phyloP scores from a whole-genome alignment of 1,284 basidiomycete genomes.

The Filobasidium uniguttulatum region DNA sequence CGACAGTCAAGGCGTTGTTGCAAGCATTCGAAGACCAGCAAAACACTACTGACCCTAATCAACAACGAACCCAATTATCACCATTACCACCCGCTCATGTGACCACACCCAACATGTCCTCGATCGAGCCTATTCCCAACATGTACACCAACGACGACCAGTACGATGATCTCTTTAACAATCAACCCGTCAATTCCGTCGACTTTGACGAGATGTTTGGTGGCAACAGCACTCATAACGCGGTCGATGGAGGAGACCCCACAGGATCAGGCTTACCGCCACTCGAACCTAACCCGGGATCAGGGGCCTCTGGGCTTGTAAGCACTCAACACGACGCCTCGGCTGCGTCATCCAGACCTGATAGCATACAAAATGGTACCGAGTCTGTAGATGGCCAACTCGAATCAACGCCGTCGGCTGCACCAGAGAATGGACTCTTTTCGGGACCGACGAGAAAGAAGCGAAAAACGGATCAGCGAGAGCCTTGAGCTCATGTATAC shows the following conservation, averaged over 20 bases:
- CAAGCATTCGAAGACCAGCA: not conserved
- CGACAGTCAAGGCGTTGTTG: not conserved
- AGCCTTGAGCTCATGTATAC: not conserved
- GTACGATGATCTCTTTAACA: not conserved
- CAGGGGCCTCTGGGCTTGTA: not conserved
- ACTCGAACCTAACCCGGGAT: not conserved
- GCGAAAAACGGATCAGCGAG: constrained; percentile 14
- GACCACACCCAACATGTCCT: constrained; percentile 1
- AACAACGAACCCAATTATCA: not conserved
- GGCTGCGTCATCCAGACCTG: not conserved
- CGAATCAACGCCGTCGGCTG: not conserved
- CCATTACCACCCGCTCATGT: too few species aligned
- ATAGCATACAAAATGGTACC: not conserved
- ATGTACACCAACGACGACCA: constrained; percentile 9
- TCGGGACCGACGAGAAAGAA: constrained; percentile 13
- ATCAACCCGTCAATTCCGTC: not conserved
- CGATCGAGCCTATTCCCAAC: constrained; percentile 8
- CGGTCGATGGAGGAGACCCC: constrained; percentile 9
- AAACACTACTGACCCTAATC: too few species aligned
- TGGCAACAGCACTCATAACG: too few species aligned
- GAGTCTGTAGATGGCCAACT: not conserved
- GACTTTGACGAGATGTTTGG: not conserved
- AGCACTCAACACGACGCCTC: too few species aligned
- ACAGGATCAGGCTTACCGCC: not conserved
- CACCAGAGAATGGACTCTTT: not conserved